Evolutionary conservation across 1,139 yeast species (phyloP).

Genomic region (Sugiyamaella neomexicana): DNA sequence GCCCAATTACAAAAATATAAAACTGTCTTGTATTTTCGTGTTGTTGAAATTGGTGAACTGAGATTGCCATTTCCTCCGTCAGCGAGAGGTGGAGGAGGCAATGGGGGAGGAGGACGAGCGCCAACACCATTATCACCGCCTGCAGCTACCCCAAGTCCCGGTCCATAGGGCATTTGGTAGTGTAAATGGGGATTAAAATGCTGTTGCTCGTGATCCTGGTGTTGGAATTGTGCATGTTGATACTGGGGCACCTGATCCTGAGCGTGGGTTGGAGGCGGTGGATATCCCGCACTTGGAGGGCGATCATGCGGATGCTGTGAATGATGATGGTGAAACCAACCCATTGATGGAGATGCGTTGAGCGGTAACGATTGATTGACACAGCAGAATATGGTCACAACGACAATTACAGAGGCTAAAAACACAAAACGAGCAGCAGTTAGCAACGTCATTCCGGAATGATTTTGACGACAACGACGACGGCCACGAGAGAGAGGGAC

Average conservation of each 20-base stretch:
- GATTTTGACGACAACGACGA: neutral
- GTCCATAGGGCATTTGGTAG: conserved; percentile 13
- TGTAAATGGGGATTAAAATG: conserved; percentile 11
- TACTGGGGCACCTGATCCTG: too few relatives aligned
- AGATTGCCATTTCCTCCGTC: neutral
- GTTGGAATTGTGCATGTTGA: neutral
- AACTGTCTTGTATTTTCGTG: conserved; percentile 27
- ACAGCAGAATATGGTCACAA: neutral
- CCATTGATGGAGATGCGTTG: conserved; percentile 1
- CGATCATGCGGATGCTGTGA: too few relatives aligned
- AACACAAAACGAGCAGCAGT: neutral
- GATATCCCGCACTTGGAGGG: too few relatives aligned
- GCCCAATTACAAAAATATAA: conserved; percentile 57
- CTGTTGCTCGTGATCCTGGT: neutral
- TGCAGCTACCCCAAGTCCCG: neutral
- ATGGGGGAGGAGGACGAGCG: too few relatives aligned
- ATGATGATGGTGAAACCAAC: conserved; percentile 9
- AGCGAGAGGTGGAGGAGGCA: conserved; percentile 12
- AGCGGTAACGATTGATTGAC: conserved; percentile 1
- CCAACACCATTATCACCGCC: too few relatives aligned
- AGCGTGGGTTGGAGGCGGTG: too few relatives aligned
- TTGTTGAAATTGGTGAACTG: too few relatives aligned
- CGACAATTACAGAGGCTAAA: conserved; percentile 2
- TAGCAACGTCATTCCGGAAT: conserved; percentile 7
- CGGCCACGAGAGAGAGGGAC: neutral